Base-by-base conservation (phyloP, 2,329 filamentous ascomycete genomes). In the Penicillium brasilianum region DNA sequence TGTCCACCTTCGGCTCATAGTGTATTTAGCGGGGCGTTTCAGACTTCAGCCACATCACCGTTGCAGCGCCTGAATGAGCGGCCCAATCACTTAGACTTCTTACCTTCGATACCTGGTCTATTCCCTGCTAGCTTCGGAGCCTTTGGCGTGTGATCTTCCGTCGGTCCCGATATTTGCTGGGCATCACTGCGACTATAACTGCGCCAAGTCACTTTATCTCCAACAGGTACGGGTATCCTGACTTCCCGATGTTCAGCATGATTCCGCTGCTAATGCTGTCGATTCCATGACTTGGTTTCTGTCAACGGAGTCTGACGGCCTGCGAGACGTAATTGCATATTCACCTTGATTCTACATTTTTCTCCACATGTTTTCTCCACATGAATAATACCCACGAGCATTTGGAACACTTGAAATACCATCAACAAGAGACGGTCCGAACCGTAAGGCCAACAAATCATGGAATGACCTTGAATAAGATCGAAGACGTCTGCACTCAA, bases 81-180 rank as follows among this genome's bases (percentile, higher is more conserved):
- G 22, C 44, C 58, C 61, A 60, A 60, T 60, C 14, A 41, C 43
- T 43, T 43, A 18, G 36, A 28, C 55, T 46, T 30, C 39, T 34
- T 18, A 22, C 6, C 28, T 46, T 44, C 51, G 39, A 41, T n/a
- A 22, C 52, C 44, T 52, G 4, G 37, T 53, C n/a, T 43, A 43
- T 11, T 20, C 18, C n/a, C 9, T 43, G 39, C 20, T 5, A 41
- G 6, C 20, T 8, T n/a, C 5, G 13, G 43, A 13, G 2, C 43
- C 3, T 28, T 28, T 46, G 16, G 20, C 43, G 43, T 22, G 13
- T 46, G 43, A 25, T 25, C 22, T 28, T 46, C 43, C 20, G 22
- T 46, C 7, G 14, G 16, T 18, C 39, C 39, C 43, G 43, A 22
- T 46, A 20, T 6, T n/a, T 46, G 22, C 14, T n/a, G n/a, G 13